These are phyloP conservation scores for Phytophthora meadii DNA, from an alignment of 352 stramenopile species.

Conservation along the genomic window DNA sequence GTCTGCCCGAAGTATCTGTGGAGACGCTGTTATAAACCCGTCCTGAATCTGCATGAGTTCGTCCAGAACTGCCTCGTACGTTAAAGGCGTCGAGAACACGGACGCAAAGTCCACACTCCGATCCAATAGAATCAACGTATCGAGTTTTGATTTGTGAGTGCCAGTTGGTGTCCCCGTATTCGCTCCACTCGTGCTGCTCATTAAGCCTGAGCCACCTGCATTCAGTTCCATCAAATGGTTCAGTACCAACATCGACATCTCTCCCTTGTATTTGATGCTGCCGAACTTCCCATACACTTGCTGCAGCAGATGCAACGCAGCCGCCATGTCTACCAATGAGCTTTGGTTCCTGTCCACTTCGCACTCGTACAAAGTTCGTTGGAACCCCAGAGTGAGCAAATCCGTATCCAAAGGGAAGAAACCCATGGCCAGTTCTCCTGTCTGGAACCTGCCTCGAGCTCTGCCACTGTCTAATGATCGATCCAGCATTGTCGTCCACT, in stretches of 20 bases:
- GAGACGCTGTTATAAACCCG: slow-evolving; percentile 53
- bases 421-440: slow-evolving; percentile 49
- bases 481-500: slow-evolving; percentile 62
- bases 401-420: slow-evolving; percentile 72
- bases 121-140: slow-evolving; percentile 80
- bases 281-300: slow-evolving; percentile 61
- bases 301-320: slow-evolving; percentile 62
- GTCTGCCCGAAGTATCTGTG: slow-evolving; percentile 50
- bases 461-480: slow-evolving; percentile 47
- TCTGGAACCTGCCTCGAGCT: slow-evolving; percentile 47
- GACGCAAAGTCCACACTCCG: slow-evolving; percentile 75
- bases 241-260: slow-evolving; percentile 71
- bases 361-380: slow-evolving; percentile 65
- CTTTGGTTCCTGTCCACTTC: slow-evolving; percentile 53
- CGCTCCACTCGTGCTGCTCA: slow-evolving; percentile 6
- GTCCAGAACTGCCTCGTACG: slow-evolving; percentile 74
- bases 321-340: slow-evolving; percentile 53
- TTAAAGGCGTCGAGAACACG: slow-evolving; percentile 70
- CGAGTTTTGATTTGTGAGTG: slow-evolving; percentile 28
- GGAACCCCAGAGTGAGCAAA: slow-evolving; percentile 63
- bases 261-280: slow-evolving; percentile 85
- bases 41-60: slow-evolving; percentile 71
- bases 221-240: slow-evolving; percentile 70
- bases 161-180: slow-evolving; percentile 3
- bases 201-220: slow-evolving; percentile 23